Evolutionary conservation across 164 flowering plant genomes (phyloP).

Genomic region (Magnolia changhungtana): DNA sequence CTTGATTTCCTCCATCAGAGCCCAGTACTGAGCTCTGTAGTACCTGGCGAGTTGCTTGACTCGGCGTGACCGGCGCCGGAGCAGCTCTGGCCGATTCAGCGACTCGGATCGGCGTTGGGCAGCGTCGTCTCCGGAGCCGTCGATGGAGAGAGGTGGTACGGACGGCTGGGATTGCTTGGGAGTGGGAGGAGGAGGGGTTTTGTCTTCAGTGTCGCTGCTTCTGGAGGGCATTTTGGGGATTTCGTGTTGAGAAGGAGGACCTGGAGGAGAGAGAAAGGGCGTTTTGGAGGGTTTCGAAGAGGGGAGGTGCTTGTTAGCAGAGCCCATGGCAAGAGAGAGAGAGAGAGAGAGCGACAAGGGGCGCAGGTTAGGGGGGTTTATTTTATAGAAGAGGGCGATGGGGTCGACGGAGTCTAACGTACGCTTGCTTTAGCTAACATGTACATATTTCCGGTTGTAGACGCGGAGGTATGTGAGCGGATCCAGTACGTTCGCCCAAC

Average conservation of each 20-base stretch:
- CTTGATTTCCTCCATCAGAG: conserved; percentile 64
- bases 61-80: conserved; percentile 46
- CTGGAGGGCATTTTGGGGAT: conserved; percentile 2
- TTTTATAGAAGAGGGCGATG: neutral
- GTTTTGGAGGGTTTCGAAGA: neutral
- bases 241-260: conserved; percentile 1
- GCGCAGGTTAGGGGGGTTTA: neutral
- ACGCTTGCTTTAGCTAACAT: neutral
- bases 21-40: conserved; percentile 64
- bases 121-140: conserved; percentile 31
- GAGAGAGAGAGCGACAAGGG: neutral
- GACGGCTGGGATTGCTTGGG: conserved; percentile 2
- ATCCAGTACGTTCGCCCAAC: too few relatives aligned
- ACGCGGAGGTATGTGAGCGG: neutral
- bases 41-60: conserved; percentile 32
- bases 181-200: conserved; percentile 8
- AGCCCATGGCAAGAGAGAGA: neutral
- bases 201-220: conserved; percentile 15
- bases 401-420: neutral
- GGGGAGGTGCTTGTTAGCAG: conserved; percentile 1
- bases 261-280: neutral
- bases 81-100: conserved; percentile 51
- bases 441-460: neutral
- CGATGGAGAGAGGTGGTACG: conserved; percentile 11
- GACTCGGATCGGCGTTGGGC: conserved; percentile 31